These are phyloP conservation scores for Naematelia encephala DNA, from an alignment of 768 basidiomycete genomes.

Conservation along the genomic window DNA sequence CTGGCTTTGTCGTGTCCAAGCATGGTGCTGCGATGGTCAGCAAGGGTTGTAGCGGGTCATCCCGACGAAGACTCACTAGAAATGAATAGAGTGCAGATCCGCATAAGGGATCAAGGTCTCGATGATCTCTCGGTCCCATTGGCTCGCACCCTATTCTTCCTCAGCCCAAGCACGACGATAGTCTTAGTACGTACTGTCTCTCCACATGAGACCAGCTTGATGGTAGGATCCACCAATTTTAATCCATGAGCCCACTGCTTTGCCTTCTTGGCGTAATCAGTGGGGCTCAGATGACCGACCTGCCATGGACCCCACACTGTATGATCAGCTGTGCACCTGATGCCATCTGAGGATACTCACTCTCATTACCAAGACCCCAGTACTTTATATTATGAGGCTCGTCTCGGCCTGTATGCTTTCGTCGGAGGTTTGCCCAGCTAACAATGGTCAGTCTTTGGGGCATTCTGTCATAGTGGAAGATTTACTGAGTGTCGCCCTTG, in stretches of 20 bases:
- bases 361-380: slow-evolving; percentile 57
- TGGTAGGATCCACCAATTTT: slow-evolving; percentile 59
- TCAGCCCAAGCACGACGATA: background rate
- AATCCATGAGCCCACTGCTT: slow-evolving; percentile 65
- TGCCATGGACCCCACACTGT: slow-evolving; percentile 51
- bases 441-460: slow-evolving; percentile 49
- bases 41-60: background rate
- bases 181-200: slow-evolving; percentile 20
- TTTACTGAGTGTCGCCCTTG: slow-evolving; percentile 50
- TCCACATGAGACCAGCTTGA: slow-evolving; percentile 61
- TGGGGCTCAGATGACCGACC: slow-evolving; percentile 60
- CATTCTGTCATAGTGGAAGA: slow-evolving; percentile 37
- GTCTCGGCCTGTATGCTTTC: slow-evolving; percentile 59
- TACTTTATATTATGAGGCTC: slow-evolving; percentile 60
- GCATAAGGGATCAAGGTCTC: slow-evolving; percentile 48
- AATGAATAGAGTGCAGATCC: slow-evolving; percentile 56
- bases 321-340: background rate
- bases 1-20: slow-evolving; percentile 39
- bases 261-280: slow-evolving; percentile 60
- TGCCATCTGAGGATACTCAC: slow-evolving; percentile 42
- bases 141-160: slow-evolving; percentile 34
- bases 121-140: slow-evolving; percentile 53
- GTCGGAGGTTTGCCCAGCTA: slow-evolving; percentile 60
- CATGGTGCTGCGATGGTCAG: slow-evolving; percentile 30
- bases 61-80: slow-evolving; percentile 30